Evolutionary conservation across 2,329 filamentous ascomycete genomes (phyloP).

Genomic region (Cladosporium sp.): DNA sequence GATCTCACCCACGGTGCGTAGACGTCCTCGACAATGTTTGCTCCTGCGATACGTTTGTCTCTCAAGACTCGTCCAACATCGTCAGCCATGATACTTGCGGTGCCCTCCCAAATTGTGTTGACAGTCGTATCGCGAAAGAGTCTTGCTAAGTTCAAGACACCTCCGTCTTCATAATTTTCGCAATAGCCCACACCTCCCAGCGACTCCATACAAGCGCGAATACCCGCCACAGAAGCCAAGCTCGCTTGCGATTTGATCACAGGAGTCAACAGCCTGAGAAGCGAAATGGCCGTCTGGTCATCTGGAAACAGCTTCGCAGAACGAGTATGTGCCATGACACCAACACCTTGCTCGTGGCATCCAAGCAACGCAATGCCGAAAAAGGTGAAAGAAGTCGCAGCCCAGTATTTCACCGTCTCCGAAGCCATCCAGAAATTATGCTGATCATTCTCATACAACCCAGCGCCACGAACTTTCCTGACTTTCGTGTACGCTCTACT

Average conservation of each 20-base stretch:
- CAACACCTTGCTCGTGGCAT: slow-evolving; percentile 44
- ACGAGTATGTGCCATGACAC: slow-evolving; percentile 11
- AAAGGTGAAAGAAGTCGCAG: slow-evolving; percentile 53
- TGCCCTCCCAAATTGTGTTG: slow-evolving; percentile 67
- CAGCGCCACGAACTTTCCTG: slow-evolving; percentile 48
- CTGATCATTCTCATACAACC: slow-evolving; percentile 50
- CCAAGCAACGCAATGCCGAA: slow-evolving; percentile 55
- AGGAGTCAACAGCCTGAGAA: slow-evolving; percentile 58
- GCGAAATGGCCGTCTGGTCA: slow-evolving; percentile 27
- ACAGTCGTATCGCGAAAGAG: slow-evolving; percentile 63
- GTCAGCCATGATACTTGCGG: slow-evolving; percentile 64
- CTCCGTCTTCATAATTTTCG: slow-evolving; percentile 50
- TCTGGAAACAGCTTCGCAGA: background rate
- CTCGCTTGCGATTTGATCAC: slow-evolving; percentile 58
- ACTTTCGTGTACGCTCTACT: slow-evolving; percentile 56
- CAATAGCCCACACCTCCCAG: slow-evolving; percentile 65
- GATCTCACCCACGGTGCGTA: background rate
- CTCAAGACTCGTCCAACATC: slow-evolving; percentile 42
- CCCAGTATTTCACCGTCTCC: slow-evolving; percentile 53
- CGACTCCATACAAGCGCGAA: slow-evolving; percentile 59
- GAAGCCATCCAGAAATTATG: slow-evolving; percentile 58
- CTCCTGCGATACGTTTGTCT: slow-evolving; percentile 19
- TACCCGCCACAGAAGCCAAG: slow-evolving; percentile 45
- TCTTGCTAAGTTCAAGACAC: slow-evolving; percentile 62
- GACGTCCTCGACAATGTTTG: background rate